Percentiles rank a stretch among this genome's conserved stretches.
phyloP scores from a whole-genome alignment of 495 filamentous ascomycete species.

The Penicillium turbatum region DNA sequence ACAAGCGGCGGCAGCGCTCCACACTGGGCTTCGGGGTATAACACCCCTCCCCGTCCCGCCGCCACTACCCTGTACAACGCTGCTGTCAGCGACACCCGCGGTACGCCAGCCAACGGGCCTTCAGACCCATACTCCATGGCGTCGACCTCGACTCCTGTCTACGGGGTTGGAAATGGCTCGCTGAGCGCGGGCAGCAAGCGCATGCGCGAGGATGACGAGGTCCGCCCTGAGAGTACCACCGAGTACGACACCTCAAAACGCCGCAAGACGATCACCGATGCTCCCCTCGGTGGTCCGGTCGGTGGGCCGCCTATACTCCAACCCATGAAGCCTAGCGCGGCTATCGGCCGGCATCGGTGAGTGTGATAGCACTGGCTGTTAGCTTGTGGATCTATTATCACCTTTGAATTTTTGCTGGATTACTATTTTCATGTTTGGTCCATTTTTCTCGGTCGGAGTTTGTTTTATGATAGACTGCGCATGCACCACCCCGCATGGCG shows the following conservation, averaged over 20 bases:
- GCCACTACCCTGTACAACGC: conserved; percentile 86
- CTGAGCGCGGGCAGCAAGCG: conserved; percentile 65
- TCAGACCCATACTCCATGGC: conserved; percentile 64
- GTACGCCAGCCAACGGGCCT: conserved; percentile 60
- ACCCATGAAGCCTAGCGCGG: conserved; percentile 42
- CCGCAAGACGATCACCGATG: conserved; percentile 72
- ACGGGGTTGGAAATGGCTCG: conserved; percentile 60
- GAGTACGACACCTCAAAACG: conserved; percentile 69
- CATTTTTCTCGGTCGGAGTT: conserved; percentile 8
- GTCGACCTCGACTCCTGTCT: conserved; percentile 52
- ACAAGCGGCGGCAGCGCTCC: conserved; percentile 59
- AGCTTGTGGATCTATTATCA: conserved; percentile 8
- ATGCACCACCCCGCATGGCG: conserved; percentile 4
- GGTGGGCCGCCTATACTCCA: conserved; percentile 41
- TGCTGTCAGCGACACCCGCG: conserved; percentile 80
- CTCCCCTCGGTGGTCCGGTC: conserved; percentile 45
- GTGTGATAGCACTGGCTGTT: conserved; percentile 1
- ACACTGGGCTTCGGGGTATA: conserved; percentile 77
- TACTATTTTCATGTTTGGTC: not conserved
- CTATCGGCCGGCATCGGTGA: conserved; percentile 40
- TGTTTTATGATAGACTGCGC: conserved; percentile 11
- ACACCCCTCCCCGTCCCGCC: conserved; percentile 69
- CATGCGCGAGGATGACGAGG: conserved; percentile 71
- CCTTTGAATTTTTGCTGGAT: not conserved
- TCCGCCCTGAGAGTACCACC: conserved; percentile 62